Evolutionary conservation across 352 stramenopile genomes (phyloP).

Genomic region (Aphanomyces astaci): DNA sequence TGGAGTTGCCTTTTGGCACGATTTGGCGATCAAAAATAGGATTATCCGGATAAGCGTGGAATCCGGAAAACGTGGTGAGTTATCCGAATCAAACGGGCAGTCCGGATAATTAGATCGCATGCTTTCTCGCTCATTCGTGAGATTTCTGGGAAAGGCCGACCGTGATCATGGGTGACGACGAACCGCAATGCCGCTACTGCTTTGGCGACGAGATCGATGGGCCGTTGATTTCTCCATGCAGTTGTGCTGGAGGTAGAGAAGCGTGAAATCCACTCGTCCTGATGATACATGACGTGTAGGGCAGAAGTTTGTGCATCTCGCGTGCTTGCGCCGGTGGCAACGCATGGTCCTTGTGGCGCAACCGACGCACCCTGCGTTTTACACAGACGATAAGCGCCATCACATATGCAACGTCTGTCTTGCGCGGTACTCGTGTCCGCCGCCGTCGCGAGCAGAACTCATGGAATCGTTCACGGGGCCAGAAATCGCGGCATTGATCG

Average conservation of each 20-base stretch:
- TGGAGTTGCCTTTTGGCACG: not conserved
- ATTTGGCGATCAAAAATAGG: not conserved
- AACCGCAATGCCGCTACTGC: conserved; percentile 28
- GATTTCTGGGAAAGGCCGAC: not conserved
- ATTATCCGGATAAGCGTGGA: too few relatives aligned
- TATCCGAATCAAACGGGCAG: not conserved
- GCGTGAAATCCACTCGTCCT: not conserved
- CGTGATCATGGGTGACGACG: conserved; percentile 33
- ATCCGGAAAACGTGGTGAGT: not conserved
- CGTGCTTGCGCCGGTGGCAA: conserved; percentile 34
- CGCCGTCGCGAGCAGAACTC: conserved; percentile 30
- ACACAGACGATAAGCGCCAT: conserved; percentile 30
- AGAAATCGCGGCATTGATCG: conserved; percentile 33
- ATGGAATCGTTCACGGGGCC: conserved; percentile 34
- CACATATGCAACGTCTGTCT: conserved; percentile 35
- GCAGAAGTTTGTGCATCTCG: conserved; percentile 30
- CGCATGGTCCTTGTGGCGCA: conserved; percentile 36
- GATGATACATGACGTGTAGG: not conserved
- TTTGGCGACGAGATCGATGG: conserved; percentile 27
- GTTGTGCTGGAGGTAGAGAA: conserved; percentile 26
- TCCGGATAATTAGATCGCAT: not conserved
- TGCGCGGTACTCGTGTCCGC: conserved; percentile 28
- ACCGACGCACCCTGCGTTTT: conserved; percentile 35
- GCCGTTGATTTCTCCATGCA: conserved; percentile 27
- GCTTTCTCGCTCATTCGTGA: not conserved